Evolutionary conservation across 2,329 filamentous ascomycete genomes (phyloP), one percentile per base, ranked within the genome.

Genomic region (Didymella lethalis): DNA sequence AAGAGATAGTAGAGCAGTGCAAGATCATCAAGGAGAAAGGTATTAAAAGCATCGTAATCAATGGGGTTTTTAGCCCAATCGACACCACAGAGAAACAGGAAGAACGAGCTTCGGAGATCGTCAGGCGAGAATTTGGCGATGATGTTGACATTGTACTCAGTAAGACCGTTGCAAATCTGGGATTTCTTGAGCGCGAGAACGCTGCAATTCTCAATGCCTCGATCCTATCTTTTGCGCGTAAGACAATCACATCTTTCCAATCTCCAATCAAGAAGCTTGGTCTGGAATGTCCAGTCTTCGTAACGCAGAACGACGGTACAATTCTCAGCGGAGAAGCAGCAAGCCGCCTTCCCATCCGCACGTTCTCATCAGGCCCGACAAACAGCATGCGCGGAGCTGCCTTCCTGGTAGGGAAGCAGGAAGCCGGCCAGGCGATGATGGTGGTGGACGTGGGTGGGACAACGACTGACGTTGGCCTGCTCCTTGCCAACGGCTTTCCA

Each of bases 391-490:
- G 81, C 12, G 83, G 83, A 11, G 83, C 82, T 11, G 78, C 78
- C 1, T 82, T 76, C 49, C 60, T 78, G 0, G 68, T 76, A 7
- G 74, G 73, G 6, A 70, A 69, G 44, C 61, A 73, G 48, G 58
- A 68, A 32, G 63, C 69, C 16, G 64, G 65, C 8, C 69, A 85
- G 81, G 61, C 84, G 77, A 38, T 85, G 64, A 85, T 89, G 77
- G 87, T 90, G 0, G 83, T 89, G 2, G 88, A 90, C 65, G 85
- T 90, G 52, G 88, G 88, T 0, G 87, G 88, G 2, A 90, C 88
- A 0, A 90, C 87, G 0, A 85, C 86, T 0, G 88, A 90, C 63
- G 85, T 88, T 11, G 86, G 88, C 0, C 73, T 88, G 0, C 72
- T 90, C 3, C 79, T 87, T 7, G 79, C 83, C 0, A 88, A 84